These are phyloP conservation scores for Pelargonium citronellum DNA, from an alignment of 441 rosid genomes.

Conservation along the genomic window DNA sequence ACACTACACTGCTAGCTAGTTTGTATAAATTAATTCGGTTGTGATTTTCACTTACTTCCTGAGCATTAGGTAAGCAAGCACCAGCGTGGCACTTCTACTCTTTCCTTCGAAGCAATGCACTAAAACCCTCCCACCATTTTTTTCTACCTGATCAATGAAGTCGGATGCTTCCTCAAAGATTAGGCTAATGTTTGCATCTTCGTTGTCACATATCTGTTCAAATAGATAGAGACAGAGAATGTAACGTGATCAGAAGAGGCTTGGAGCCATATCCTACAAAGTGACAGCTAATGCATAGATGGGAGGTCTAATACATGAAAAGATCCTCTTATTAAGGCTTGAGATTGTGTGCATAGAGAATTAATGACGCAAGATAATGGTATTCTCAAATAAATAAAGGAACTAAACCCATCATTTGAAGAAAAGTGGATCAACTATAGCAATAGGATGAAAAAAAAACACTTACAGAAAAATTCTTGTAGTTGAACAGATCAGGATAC, in stretches of 20 bases:
- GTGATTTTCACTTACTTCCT: constrained; percentile 55
- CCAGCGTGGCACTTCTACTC: constrained; percentile 93
- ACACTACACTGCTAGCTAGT: too few species aligned
- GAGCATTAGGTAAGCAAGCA: constrained; percentile 80
- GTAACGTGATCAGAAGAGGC: constrained; percentile 4
- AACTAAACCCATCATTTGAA: too few species aligned
- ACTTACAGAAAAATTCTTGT: constrained; percentile 85
- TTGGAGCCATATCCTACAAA: not conserved
- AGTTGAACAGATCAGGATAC: constrained; percentile 62
- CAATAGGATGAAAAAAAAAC: too few species aligned
- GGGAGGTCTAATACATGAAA: not conserved
- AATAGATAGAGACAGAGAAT: not conserved
- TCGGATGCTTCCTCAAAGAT: constrained; percentile 80
- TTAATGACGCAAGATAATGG: too few species aligned
- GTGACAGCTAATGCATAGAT: not conserved
- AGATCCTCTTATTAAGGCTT: too few species aligned
- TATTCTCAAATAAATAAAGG: too few species aligned
- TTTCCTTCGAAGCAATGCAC: constrained; percentile 99
- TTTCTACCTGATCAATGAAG: constrained; percentile 76
- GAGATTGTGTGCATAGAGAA: too few species aligned
- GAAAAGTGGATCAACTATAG: too few species aligned
- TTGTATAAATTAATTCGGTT: not conserved
- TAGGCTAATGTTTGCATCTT: constrained; percentile 71
- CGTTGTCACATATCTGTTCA: constrained; percentile 70
- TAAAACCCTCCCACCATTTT: constrained; percentile 65